Evolutionary conservation across 441 rosid species (phyloP).

Genomic region (Pelargonium australe): DNA sequence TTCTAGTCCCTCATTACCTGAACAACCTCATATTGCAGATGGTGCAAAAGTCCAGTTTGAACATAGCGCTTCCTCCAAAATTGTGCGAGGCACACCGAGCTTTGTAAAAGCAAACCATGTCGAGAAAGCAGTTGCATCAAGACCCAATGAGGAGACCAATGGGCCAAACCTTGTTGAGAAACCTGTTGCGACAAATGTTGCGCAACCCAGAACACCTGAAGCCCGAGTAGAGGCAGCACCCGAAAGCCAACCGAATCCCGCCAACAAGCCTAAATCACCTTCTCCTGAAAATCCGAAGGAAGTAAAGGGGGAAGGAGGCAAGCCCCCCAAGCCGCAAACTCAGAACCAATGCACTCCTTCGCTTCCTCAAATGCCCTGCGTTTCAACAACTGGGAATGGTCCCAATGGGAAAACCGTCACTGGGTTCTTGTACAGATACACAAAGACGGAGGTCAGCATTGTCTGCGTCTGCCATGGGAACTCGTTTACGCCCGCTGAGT

Average conservation of each 20-base stretch:
- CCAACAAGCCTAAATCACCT: slow-evolving; percentile 3
- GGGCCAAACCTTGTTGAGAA: slow-evolving; percentile 12
- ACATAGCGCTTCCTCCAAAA: slow-evolving; percentile 19
- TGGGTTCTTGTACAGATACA: slow-evolving; percentile 39
- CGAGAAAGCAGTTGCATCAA: neutral
- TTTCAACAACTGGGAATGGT: slow-evolving; percentile 45
- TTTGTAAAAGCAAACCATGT: neutral
- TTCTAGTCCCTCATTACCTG: slow-evolving; percentile 21
- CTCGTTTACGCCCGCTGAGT: slow-evolving; percentile 48
- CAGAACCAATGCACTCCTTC: slow-evolving; percentile 17
- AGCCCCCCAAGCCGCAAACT: slow-evolving; percentile 39
- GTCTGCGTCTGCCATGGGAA: slow-evolving; percentile 51
- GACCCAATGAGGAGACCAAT: neutral
- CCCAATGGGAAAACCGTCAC: slow-evolving; percentile 44
- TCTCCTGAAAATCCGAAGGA: slow-evolving; percentile 7
- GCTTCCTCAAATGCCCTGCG: slow-evolving; percentile 42
- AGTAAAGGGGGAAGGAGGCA: slow-evolving; percentile 14
- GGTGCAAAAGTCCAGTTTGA: slow-evolving; percentile 18
- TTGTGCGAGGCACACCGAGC: neutral
- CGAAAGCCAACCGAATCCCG: neutral
- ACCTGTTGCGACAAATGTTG: slow-evolving; percentile 2
- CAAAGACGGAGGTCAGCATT: slow-evolving; percentile 39
- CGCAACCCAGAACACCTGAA: neutral
- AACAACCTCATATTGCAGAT: slow-evolving; percentile 17
- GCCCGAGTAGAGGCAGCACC: slow-evolving; percentile 14